A percentile compares a stretch with the other conserved stretches of the same genome.
Conservation (phyloP, 2,329 filamentous ascomycete genomes). For the Scytalidium lignicola region DNA sequence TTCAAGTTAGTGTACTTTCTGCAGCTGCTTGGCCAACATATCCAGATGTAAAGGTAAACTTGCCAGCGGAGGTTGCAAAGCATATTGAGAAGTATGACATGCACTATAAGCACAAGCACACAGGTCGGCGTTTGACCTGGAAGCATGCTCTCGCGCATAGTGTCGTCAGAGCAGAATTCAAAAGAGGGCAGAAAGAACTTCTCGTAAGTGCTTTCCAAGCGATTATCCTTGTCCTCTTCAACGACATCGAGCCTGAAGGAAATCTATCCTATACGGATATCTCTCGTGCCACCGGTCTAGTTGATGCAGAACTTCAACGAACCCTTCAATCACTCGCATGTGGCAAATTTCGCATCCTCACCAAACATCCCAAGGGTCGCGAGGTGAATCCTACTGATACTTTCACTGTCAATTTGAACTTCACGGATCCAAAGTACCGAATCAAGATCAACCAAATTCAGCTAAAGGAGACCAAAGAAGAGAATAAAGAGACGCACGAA, state of each 20-base stretch:
- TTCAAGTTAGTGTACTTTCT: slow-evolving; percentile 87
- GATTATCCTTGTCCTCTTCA: slow-evolving; percentile 86
- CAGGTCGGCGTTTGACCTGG: slow-evolving; percentile 80
- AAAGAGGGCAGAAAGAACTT: slow-evolving; percentile 77
- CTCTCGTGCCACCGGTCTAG: slow-evolving; percentile 66
- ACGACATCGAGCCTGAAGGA: slow-evolving; percentile 56
- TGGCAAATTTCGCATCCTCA: slow-evolving; percentile 77
- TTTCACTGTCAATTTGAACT: slow-evolving; percentile 75
- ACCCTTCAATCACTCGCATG: slow-evolving; percentile 95
- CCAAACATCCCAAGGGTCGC: slow-evolving; percentile 77
- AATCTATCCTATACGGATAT: slow-evolving; percentile 73
- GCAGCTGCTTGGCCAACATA: slow-evolving; percentile 92
- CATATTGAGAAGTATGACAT: slow-evolving; percentile 76
- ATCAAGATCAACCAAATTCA: slow-evolving; percentile 99
- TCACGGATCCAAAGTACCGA: slow-evolving; percentile 76
- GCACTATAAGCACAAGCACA: slow-evolving; percentile 88
- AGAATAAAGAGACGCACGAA: slow-evolving; percentile 92
- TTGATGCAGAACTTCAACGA: slow-evolving; percentile 73
- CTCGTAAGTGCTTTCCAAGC: slow-evolving; percentile 91
- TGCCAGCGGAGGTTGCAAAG: slow-evolving; percentile 70
- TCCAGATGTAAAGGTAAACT: slow-evolving; percentile 63
- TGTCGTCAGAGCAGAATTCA: slow-evolving; percentile 74
- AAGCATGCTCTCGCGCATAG: slow-evolving; percentile 92
- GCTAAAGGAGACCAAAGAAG: slow-evolving; percentile 89
- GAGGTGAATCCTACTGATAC: slow-evolving; percentile 76